These are phyloP conservation scores for Trypanosoma theileri DNA, from an alignment of 208 protist species.

Conservation along the genomic window DNA sequence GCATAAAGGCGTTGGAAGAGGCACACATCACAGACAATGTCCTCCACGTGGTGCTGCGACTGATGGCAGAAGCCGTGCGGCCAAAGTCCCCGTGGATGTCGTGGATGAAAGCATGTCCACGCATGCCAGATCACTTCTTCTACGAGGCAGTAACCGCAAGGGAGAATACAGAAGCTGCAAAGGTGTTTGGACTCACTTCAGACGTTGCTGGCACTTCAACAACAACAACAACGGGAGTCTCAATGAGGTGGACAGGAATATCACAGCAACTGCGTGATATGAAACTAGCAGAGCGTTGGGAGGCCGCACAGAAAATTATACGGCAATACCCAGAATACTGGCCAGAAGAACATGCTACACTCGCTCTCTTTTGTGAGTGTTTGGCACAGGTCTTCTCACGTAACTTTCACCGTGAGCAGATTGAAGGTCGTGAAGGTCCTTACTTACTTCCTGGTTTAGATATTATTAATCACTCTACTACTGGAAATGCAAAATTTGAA, in stretches of 20 bases:
- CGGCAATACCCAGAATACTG: slow-evolving; percentile 51
- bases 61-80: slow-evolving; percentile 70
- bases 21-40: slow-evolving; percentile 34
- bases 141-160: slow-evolving; percentile 25
- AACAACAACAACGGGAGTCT: neutral
- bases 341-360: slow-evolving; percentile 43
- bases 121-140: slow-evolving; percentile 75
- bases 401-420: slow-evolving; percentile 86
- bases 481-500: slow-evolving; percentile 62
- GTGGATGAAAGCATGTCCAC: slow-evolving; percentile 78
- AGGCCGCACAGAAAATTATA: slow-evolving; percentile 49
- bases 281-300: slow-evolving; percentile 49
- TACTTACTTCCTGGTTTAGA: slow-evolving; percentile 83
- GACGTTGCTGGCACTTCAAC: neutral
- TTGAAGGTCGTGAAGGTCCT: slow-evolving; percentile 70
- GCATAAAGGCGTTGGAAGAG: slow-evolving; percentile 16
- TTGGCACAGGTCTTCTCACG: slow-evolving; percentile 79
- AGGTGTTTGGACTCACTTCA: slow-evolving; percentile 28
- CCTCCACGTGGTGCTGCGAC: slow-evolving; percentile 64
- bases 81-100: slow-evolving; percentile 49
- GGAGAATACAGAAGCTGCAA: neutral
- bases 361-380: slow-evolving; percentile 66
- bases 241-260: slow-evolving; percentile 39
- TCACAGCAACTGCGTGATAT: slow-evolving; percentile 70
- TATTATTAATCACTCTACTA: slow-evolving; percentile 81